Percentiles rank a stretch among this genome's conserved stretches.
Conservation (phyloP, 2,329 filamentous ascomycete species). For the Colletotrichum sublineola region DNA sequence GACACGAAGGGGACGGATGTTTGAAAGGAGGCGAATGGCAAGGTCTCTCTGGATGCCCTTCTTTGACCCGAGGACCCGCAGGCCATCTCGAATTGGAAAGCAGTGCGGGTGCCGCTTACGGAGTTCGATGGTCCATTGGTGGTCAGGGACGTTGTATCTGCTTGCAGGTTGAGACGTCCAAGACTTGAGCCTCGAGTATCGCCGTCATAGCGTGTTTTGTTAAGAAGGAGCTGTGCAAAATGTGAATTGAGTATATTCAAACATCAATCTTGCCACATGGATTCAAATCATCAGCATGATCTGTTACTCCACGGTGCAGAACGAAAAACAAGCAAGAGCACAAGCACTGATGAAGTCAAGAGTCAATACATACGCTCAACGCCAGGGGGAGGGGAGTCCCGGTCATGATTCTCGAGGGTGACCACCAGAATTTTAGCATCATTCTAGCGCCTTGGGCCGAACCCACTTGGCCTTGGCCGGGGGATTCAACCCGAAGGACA, state of each 20-base stretch:
- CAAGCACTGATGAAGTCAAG: neutral
- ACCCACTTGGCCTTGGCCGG: neutral
- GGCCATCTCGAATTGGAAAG: slow-evolving; percentile 30
- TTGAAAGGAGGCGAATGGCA: slow-evolving; percentile 6
- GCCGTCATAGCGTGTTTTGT: neutral
- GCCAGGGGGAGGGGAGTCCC: neutral
- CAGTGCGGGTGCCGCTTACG: slow-evolving; percentile 19
- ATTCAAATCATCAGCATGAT: neutral
- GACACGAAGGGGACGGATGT: slow-evolving; percentile 19
- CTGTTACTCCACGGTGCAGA: neutral
- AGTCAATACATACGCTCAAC: neutral
- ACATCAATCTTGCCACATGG: too few relatives aligned
- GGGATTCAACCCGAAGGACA: slow-evolving; percentile 24
- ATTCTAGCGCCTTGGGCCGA: slow-evolving; percentile 36
- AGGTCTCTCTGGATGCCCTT: slow-evolving; percentile 16
- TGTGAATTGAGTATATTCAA: neutral
- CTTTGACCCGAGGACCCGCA: slow-evolving; percentile 32
- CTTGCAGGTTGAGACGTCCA: neutral
- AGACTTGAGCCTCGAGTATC: neutral
- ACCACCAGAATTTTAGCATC: slow-evolving; percentile 27
- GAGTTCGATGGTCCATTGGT: slow-evolving; percentile 4
- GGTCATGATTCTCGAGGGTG: neutral
- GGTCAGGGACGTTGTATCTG: neutral
- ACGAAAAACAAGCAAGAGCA: neutral
- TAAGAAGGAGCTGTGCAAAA: neutral